Evolutionary conservation across 441 rosid genomes (phyloP).

Genomic region (Codiaeum variegatum): DNA sequence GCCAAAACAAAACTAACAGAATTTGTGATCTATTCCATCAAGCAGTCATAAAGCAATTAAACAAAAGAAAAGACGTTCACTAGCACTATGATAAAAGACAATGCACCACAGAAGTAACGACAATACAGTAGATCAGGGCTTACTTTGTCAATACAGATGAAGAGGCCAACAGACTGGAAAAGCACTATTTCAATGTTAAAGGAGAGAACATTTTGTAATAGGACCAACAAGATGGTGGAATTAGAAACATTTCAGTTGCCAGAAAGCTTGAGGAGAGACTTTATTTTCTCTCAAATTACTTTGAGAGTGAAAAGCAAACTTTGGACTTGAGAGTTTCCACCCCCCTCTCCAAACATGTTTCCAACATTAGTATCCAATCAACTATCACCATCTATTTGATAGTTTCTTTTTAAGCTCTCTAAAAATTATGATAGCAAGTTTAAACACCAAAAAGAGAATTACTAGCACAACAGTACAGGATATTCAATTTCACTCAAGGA

Average conservation of each 20-base stretch:
- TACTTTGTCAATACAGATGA: not conserved
- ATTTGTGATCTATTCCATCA: too few species aligned
- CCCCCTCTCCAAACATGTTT: not conserved
- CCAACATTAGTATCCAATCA: not conserved
- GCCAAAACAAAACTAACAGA: too few species aligned
- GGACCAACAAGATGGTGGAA: not conserved
- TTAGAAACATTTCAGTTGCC: not conserved
- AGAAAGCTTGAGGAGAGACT: not conserved
- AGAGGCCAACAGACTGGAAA: not conserved
- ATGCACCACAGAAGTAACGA: not conserved
- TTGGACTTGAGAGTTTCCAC: not conserved
- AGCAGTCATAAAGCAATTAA: not conserved
- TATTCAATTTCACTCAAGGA: not conserved
- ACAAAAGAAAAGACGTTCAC: not conserved
- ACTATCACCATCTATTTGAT: not conserved
- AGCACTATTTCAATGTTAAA: not conserved
- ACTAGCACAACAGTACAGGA: not conserved
- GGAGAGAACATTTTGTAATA: not conserved
- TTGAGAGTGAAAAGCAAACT: not conserved
- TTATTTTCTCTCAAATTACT: not conserved
- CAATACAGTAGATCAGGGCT: not conserved
- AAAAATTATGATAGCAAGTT: not conserved
- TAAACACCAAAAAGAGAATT: not conserved
- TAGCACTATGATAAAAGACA: not conserved
- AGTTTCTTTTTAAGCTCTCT: not conserved